These are phyloP conservation scores for Ophiostoma tasmaniense DNA, from an alignment of 2,329 filamentous ascomycete species.

Conservation along the genomic window DNA sequence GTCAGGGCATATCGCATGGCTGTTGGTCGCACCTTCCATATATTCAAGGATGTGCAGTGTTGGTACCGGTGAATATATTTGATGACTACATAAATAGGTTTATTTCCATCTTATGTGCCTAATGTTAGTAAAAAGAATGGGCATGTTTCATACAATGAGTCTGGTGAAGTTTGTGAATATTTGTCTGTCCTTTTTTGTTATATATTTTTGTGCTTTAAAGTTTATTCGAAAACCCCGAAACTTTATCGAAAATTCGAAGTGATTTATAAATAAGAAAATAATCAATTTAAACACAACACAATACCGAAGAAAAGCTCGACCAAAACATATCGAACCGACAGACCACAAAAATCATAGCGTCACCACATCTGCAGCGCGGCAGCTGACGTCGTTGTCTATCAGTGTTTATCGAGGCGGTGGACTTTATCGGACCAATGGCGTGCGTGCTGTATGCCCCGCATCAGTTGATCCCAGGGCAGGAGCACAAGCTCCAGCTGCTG, in stretches of 20 bases:
- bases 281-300: not conserved
- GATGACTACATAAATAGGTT: too few species aligned
- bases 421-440: conserved; percentile 4
- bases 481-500: not conserved
- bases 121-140: too few species aligned
- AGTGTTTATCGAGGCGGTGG: not conserved
- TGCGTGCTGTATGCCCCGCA: not conserved
- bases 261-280: too few species aligned
- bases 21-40: not conserved
- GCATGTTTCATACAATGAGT: too few species aligned
- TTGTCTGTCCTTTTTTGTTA: too few species aligned
- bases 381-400: not conserved
- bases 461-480: not conserved
- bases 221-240: too few species aligned
- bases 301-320: not conserved
- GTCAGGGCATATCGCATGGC: not conserved
- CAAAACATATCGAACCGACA: not conserved
- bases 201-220: too few species aligned
- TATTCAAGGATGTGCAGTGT: not conserved
- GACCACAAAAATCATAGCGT: not conserved
- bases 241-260: too few species aligned
- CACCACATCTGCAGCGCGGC: not conserved
- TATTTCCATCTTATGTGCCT: too few species aligned
- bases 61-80: not conserved
- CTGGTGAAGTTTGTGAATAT: too few species aligned